Conservation (phyloP, 352 stramenopile species). For the Pythium sukuiense region DNA sequence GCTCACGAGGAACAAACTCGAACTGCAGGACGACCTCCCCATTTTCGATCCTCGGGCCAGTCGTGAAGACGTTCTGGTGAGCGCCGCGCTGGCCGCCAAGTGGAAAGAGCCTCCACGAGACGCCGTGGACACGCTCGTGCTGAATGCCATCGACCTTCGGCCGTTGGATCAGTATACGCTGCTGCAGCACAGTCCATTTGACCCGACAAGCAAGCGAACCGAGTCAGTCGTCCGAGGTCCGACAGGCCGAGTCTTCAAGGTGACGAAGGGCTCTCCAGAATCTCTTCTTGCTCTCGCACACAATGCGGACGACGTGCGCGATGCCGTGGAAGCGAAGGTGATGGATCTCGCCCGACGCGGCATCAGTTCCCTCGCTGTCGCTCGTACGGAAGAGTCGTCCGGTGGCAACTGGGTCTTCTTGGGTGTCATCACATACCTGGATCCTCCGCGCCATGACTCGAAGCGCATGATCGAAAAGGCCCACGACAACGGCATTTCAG, state of each 20-base stretch:
- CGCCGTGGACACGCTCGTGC: slow-evolving; percentile 92
- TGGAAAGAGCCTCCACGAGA: slow-evolving; percentile 93
- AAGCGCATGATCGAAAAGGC: slow-evolving; percentile 91
- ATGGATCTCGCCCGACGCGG: slow-evolving; percentile 87
- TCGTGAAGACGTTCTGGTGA: slow-evolving; percentile 88
- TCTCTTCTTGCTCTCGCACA: slow-evolving; percentile 86
- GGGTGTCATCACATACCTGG: slow-evolving; percentile 94
- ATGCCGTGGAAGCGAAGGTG: slow-evolving; percentile 87
- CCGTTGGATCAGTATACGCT: slow-evolving; percentile 85
- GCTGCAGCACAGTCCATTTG: slow-evolving; percentile 82
- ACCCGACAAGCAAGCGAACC: slow-evolving; percentile 89
- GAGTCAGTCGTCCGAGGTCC: slow-evolving; percentile 88
- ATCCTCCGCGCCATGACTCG: slow-evolving; percentile 95
- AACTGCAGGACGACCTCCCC: slow-evolving; percentile 90
- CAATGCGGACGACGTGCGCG: slow-evolving; percentile 76
- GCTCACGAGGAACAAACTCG: slow-evolving; percentile 94
- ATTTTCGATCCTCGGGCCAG: slow-evolving; percentile 81
- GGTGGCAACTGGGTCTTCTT: slow-evolving; percentile 92
- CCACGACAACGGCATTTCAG: slow-evolving; percentile 89
- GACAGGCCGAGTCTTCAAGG: slow-evolving; percentile 88
- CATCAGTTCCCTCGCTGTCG: slow-evolving; percentile 89
- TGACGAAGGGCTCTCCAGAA: slow-evolving; percentile 94
- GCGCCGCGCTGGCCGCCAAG: slow-evolving; percentile 92
- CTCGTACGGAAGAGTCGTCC: slow-evolving; percentile 66
- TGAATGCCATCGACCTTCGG: slow-evolving; percentile 84